Evolutionary conservation across 75 land plant species (phyloP).

Genomic region (Azolla pinnata): DNA sequence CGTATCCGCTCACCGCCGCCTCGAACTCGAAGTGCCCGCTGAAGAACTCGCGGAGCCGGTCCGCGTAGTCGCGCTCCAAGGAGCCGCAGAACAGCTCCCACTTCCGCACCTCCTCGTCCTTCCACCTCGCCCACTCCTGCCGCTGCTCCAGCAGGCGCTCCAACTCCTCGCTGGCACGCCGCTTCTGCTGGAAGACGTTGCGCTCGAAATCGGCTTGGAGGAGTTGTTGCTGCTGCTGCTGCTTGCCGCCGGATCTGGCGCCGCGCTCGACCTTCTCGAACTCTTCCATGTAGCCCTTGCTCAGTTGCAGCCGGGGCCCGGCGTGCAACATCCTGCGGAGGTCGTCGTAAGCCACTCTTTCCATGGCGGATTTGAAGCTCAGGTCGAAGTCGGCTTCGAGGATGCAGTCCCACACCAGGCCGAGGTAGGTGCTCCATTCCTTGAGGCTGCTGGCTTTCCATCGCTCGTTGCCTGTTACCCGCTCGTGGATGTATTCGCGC

Average conservation of each 20-base stretch:
- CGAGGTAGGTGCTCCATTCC: conserved; percentile 9
- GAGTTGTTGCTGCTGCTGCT: background rate
- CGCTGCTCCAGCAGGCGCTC: background rate
- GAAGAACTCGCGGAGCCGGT: background rate
- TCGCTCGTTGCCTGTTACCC: background rate
- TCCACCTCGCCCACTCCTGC: background rate
- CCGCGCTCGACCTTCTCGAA: background rate
- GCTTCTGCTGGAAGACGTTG: background rate
- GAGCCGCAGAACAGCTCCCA: background rate
- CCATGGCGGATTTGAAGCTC: conserved; percentile 1
- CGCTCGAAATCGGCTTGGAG: background rate
- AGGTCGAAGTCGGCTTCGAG: conserved; percentile 10
- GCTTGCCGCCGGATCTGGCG: background rate
- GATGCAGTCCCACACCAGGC: no score
- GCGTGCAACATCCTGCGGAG: background rate
- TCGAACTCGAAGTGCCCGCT: background rate
- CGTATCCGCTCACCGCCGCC: background rate
- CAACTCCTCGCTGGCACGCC: background rate
- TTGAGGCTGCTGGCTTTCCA: conserved; percentile 6
- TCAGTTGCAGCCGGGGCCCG: no score
- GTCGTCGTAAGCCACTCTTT: background rate
- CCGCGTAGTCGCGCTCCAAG: background rate
- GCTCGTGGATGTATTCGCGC: conserved; percentile 12
- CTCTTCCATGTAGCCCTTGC: background rate
- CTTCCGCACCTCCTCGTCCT: background rate